Conservation (phyloP, 352 stramenopile genomes). For the Peronosclerospora sorghi region DNA sequence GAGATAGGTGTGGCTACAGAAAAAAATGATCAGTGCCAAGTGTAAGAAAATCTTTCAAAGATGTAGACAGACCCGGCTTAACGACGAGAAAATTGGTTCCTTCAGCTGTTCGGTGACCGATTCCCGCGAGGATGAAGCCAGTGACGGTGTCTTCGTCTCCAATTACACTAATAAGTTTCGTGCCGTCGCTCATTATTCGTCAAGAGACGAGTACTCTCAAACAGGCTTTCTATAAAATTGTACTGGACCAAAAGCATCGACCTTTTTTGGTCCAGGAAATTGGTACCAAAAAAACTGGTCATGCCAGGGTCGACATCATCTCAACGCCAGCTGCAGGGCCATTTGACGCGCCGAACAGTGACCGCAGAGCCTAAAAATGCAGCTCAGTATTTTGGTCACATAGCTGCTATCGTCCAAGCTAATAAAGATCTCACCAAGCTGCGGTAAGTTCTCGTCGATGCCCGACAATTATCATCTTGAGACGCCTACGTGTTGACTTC, state of each 20-base stretch:
- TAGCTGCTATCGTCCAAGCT: constrained; percentile 38
- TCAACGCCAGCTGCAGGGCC: constrained; percentile 59
- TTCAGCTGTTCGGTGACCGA: constrained; percentile 92
- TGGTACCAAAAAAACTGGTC: constrained; percentile 6
- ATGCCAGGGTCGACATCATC: constrained; percentile 13
- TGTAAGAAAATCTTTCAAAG: constrained; percentile 2
- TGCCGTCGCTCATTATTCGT: constrained; percentile 56
- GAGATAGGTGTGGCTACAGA: constrained; percentile 75
- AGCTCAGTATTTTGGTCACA: constrained; percentile 64
- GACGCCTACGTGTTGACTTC: neutral
- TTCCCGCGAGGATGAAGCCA: constrained; percentile 94
- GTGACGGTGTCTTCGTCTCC: constrained; percentile 96
- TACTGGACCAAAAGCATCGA: no score
- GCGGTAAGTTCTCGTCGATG: constrained; percentile 19
- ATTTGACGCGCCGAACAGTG: constrained; percentile 39
- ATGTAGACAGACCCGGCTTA: constrained; percentile 74
- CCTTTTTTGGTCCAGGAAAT: no score
- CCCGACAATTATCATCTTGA: neutral
- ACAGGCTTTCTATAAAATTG: no score
- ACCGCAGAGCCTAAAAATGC: constrained; percentile 41
- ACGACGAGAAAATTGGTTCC: constrained; percentile 97
- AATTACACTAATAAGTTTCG: constrained; percentile 83
- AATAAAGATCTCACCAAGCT: constrained; percentile 46
- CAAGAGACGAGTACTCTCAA: no score
- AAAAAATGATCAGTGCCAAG: neutral